Base-by-base conservation (phyloP, 2,329 filamentous ascomycete genomes). In the Eurotiales sp. region DNA sequence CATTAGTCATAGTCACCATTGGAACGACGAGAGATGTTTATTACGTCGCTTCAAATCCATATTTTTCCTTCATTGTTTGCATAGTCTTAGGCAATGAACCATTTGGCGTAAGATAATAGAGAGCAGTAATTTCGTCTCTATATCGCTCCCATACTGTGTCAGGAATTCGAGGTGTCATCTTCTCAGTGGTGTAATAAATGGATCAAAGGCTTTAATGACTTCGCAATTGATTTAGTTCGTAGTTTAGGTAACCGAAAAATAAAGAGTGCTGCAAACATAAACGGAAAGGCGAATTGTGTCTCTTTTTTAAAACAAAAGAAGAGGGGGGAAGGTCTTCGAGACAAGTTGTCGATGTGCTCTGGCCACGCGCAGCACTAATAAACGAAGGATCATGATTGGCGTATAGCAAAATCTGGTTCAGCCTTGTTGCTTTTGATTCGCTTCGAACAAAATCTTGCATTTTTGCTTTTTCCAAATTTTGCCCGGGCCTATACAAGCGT, bases 41-140 rank as follows among this genome's bases (percentile, higher is more conserved):
- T 10, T 46, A 51, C 49, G 42, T 51, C 22, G 49, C 41, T 12
- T 34, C 25, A 41, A 51, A 51, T 1, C 40, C 49, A 23, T 46
- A 22, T 41, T 21, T 51, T 22, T 46, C 34, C 49, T 41, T 30
- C 42, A 51, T 51, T 0, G 4, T 15, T 19, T 41, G 6, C 49
- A 51, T 51, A 8, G 49, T 51, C 29, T 40, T 30, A 17, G n/a
- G 21, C 42, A 46, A 15, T 12, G 49, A 37, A 17, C 41, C 41
- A 5, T 39, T 23, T 3, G 49, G 25, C n/a, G 45, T 15, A 8
- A 8, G 22, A 46, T n/a, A n/a, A n/a, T 51, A 51, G 21, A 46
- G 49, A 34, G 14, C 42, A n/a, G 11, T 46, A 6, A 51, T 51
- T n/a, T 51, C 42, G 10, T 40, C 17, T 8, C 22, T 46, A 25